phyloP scores from a whole-genome alignment of 1,284 basidiomycete genomes.

The Cutaneotrichosporon mucoides region DNA sequence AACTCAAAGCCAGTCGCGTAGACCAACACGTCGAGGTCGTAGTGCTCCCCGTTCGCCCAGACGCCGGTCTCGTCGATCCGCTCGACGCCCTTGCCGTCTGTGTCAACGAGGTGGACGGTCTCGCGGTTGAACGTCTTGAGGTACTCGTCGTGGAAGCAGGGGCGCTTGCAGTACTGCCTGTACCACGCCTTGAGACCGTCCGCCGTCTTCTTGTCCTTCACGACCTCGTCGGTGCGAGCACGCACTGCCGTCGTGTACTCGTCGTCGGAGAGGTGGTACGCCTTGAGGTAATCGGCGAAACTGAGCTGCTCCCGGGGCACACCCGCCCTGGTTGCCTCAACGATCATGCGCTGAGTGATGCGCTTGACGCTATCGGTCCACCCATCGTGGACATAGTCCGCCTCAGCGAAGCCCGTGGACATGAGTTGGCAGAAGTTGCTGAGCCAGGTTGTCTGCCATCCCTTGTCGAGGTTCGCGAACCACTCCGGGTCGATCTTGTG shows the following conservation, averaged over 20 bases:
- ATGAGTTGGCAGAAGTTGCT: slow-evolving; percentile 12
- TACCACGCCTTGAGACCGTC: slow-evolving; percentile 17
- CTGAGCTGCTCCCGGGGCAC: not conserved
- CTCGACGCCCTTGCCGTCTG: slow-evolving; percentile 14
- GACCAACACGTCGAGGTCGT: slow-evolving; percentile 14
- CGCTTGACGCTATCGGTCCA: slow-evolving; percentile 15
- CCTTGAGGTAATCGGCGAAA: slow-evolving; percentile 1
- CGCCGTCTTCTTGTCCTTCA: slow-evolving; percentile 10
- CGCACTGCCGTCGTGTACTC: slow-evolving; percentile 6
- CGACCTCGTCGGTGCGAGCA: slow-evolving; percentile 9
- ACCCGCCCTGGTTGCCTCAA: not conserved
- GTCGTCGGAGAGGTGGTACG: slow-evolving; percentile 8
- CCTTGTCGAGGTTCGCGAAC: slow-evolving; percentile 11
- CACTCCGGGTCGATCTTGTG: slow-evolving; percentile 18
- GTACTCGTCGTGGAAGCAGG: slow-evolving; percentile 17
- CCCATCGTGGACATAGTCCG: slow-evolving; percentile 13
- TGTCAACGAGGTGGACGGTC: slow-evolving; percentile 17
- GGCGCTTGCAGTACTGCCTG: slow-evolving; percentile 17
- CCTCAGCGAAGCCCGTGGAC: slow-evolving; percentile 4
- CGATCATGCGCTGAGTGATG: slow-evolving; percentile 9
- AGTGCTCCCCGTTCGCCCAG: slow-evolving; percentile 12
- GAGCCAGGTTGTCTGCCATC: slow-evolving; percentile 14
- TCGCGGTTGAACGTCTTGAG: slow-evolving; percentile 13
- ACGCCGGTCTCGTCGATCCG: slow-evolving; percentile 13
- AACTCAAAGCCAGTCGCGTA: slow-evolving; percentile 20